phyloP scores from a whole-genome alignment of 768 basidiomycete species.

The Pholiota microspora region DNA sequence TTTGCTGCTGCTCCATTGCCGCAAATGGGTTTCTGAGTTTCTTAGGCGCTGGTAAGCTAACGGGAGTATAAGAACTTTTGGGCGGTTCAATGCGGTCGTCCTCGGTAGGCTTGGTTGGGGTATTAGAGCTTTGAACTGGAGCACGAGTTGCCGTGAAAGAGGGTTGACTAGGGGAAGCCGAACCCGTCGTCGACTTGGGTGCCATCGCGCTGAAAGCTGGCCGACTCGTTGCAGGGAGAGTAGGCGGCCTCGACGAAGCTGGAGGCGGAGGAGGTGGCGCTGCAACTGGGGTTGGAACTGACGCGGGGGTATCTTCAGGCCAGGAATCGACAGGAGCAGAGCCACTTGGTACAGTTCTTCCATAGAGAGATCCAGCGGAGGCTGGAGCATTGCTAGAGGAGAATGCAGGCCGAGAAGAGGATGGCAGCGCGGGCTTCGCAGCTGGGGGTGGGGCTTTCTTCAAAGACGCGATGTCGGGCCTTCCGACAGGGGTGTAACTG shows the following conservation, averaged over 20 bases:
- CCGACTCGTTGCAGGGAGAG: constrained; percentile 31
- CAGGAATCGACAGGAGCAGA: constrained; percentile 57
- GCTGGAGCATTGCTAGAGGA: constrained; percentile 34
- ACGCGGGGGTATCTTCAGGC: constrained; percentile 47
- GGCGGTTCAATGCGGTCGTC: constrained; percentile 86
- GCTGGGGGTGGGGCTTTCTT: constrained; percentile 43
- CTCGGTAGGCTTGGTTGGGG: constrained; percentile 65
- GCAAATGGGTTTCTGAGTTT: constrained; percentile 86
- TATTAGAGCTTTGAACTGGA: constrained; percentile 19
- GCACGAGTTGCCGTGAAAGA: constrained; percentile 15
- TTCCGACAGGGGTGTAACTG: constrained; percentile 73
- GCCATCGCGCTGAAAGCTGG: constrained; percentile 34
- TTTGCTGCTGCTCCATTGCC: constrained; percentile 49
- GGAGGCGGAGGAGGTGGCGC: constrained; percentile 42
- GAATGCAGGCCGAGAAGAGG: constrained; percentile 48
- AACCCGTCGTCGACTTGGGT: constrained; percentile 18
- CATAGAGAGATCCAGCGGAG: constrained; percentile 44
- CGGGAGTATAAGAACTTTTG: constrained; percentile 87
- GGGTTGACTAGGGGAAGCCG: constrained; percentile 16
- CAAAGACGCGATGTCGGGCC: constrained; percentile 63
- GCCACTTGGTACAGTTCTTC: constrained; percentile 32
- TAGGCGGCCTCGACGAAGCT: constrained; percentile 47
- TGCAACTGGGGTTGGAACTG: constrained; percentile 35
- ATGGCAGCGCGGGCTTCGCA: constrained; percentile 35
- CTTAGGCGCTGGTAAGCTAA: constrained; percentile 79